These are phyloP conservation scores for Austroboletus eburneus DNA, from an alignment of 768 basidiomycete species.

Conservation along the genomic window DNA sequence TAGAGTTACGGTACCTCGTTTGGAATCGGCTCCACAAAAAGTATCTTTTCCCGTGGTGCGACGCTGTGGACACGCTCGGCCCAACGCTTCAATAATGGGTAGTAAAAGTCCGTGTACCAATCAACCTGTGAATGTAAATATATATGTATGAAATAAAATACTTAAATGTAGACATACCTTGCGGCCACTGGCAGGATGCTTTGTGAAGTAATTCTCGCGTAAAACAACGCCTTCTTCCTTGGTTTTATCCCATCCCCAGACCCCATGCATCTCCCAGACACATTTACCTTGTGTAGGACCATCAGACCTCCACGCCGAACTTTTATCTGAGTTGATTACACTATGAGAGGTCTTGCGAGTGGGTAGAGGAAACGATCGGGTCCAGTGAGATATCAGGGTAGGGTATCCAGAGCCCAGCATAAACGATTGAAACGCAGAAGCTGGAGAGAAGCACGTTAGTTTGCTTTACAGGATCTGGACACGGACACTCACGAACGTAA, in stretches of 20 bases:
- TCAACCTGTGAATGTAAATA: conserved; percentile 50
- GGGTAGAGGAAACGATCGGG: conserved; percentile 85
- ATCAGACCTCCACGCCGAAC: conserved; percentile 66
- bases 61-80: conserved; percentile 50
- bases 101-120: conserved; percentile 86
- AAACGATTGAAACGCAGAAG: conserved; percentile 85
- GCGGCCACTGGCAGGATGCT: conserved; percentile 58
- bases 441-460: conserved; percentile 33
- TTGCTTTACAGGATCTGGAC: neutral
- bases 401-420: conserved; percentile 88
- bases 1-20: conserved; percentile 64
- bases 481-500: conserved; percentile 56
- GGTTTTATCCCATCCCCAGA: conserved; percentile 82
- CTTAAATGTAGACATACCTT: conserved; percentile 41
- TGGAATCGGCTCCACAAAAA: conserved; percentile 85
- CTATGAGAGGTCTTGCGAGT: conserved; percentile 58
- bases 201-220: conserved; percentile 79
- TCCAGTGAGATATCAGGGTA: conserved; percentile 73
- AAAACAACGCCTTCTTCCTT: conserved; percentile 70
- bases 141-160: neutral
- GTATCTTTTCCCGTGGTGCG: conserved; percentile 49
- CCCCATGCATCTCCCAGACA: conserved; percentile 87
- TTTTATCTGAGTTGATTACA: conserved; percentile 55
- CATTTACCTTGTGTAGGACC: conserved; percentile 73
- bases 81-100: conserved; percentile 71